Base-by-base conservation (phyloP, 1,284 basidiomycete species). In the Ganoderma lingzhi region DNA sequence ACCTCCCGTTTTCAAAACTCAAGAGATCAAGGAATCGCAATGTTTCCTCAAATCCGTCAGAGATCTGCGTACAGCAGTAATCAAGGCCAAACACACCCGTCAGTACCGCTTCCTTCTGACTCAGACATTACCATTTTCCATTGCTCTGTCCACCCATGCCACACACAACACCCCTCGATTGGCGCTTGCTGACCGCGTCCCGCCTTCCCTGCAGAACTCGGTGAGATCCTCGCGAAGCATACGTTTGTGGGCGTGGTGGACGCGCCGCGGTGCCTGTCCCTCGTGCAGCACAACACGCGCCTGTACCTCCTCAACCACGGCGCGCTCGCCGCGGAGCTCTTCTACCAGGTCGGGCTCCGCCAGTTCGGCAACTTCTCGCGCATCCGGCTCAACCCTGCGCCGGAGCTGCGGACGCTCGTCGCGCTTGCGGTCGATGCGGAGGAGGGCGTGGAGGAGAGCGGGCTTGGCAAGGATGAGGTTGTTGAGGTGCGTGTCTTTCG, bases 191-290 rank as follows among this genome's bases (percentile, higher is more conserved):
- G 44, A 61, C 59, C 59, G 10, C 37, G 9, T 61, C 10, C 23
- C 39, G 5, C 28, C 44, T n/a, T 15, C 42, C 19, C 28, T 28
- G 9, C 76, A 97, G 96, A 90, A 51, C 83, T 98, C 19, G 89
- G 89, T 0, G 94, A 96, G 73, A 93, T 99, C 48, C 78, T 99
- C 44, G 87, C 91, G 71, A 92, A 95, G 58, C 96, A 98, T 76
- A 93, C 90, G 0, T 98, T 98, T 77, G 96, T 99, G 42, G 97
- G 97, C 1, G 90, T 99, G 32, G 95, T 97, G 5, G 96, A 98
- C 78, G 80, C 92, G 9, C 80, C 87, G 23, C 86, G 88, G 48
- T 92, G 90, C 70, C 83, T 96, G 2, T 94, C 96, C 2, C 82
- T 99, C 39, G 84, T 99, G 0, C 98, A 99, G 79, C 90, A 96